phyloP scores from a whole-genome alignment of 2,329 filamentous ascomycete species.

The Gnomoniopsis smithogilvyi region DNA sequence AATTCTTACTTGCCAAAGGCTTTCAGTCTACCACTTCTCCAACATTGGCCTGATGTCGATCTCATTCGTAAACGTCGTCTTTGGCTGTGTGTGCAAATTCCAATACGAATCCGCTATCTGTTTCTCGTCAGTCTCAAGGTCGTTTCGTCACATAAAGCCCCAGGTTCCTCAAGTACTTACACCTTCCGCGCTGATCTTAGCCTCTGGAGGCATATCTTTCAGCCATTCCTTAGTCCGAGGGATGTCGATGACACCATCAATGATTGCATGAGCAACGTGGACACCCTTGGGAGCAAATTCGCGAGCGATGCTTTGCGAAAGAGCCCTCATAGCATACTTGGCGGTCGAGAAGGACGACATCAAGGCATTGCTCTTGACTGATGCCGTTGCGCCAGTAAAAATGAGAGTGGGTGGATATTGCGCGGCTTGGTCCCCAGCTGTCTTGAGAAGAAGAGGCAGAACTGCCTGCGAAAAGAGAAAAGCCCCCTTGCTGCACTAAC shows the following conservation, averaged over 20 bases:
- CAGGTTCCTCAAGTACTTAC: conserved; percentile 45
- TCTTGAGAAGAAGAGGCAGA: not conserved
- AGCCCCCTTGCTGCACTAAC: not conserved
- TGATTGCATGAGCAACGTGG: conserved; percentile 77
- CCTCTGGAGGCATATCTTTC: conserved; percentile 46
- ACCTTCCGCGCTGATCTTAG: conserved; percentile 71
- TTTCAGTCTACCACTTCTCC: not conserved
- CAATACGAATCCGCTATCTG: conserved; percentile 77
- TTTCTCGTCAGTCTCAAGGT: not conserved
- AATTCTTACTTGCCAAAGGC: not conserved
- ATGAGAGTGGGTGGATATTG: not conserved
- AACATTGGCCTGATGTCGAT: not conserved
- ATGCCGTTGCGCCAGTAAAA: not conserved
- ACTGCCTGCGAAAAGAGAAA: not conserved
- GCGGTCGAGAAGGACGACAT: not conserved
- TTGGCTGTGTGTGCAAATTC: conserved; percentile 77
- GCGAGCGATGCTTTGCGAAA: conserved; percentile 25
- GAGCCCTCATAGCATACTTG: not conserved
- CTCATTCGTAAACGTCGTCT: conserved; percentile 64
- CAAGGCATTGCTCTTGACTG: not conserved
- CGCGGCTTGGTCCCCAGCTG: not conserved
- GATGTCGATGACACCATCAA: conserved; percentile 84
- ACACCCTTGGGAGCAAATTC: conserved; percentile 84
- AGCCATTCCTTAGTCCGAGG: conserved; percentile 49
- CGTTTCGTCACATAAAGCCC: not conserved